Base-by-base conservation (phyloP, 2,329 filamentous ascomycete species). In the Diaporthe citri region DNA sequence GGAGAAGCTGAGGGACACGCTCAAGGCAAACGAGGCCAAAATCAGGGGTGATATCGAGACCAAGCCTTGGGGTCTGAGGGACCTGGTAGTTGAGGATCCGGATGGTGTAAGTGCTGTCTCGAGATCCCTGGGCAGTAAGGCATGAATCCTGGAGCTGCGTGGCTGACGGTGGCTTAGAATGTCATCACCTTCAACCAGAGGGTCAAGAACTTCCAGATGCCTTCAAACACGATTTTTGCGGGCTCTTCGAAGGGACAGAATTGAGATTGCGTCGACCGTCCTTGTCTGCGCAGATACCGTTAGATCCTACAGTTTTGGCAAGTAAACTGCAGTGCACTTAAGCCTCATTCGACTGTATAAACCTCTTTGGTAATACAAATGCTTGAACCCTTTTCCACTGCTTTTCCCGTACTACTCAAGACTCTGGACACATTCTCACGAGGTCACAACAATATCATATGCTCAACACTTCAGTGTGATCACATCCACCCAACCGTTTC, bases 171-270 rank as follows among this genome's bases (percentile, higher is more conserved):
- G 36, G 3, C 20, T 13, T 22, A 66, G 71, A 72, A 72, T 72
- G 48, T 72, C 22, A 64, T 72, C 36, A 46, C 36, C 12, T 72
- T 64, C 36, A 72, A 64, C 25, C 71, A 72, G 57, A 64, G n/a
- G 4, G 36, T 72, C 9, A 34, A 46, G 13, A 46, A 56, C 25
- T 64, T 25, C n/a, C 34, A 64, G 34, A 9, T 17, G 25, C 48
- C 71, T 43, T 34, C 7, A 20, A 64, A 64, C 4, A 55, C 56
- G 15, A 13, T 64, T 22, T 64, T 62, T 20, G 17, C 6, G 10
- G 46, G 39, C 20, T 39, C 28, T 20, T 28, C 56, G 1, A 41
- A 51, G 12, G 9, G 17, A 20, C 3, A 64, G 15, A 15, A 46
- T 13, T 13, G 22, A 36, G 15, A 25, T 8, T 48, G 31, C 22